Conservation (phyloP, 2,329 filamentous ascomycete species). For the Cordyceps javanica region DNA sequence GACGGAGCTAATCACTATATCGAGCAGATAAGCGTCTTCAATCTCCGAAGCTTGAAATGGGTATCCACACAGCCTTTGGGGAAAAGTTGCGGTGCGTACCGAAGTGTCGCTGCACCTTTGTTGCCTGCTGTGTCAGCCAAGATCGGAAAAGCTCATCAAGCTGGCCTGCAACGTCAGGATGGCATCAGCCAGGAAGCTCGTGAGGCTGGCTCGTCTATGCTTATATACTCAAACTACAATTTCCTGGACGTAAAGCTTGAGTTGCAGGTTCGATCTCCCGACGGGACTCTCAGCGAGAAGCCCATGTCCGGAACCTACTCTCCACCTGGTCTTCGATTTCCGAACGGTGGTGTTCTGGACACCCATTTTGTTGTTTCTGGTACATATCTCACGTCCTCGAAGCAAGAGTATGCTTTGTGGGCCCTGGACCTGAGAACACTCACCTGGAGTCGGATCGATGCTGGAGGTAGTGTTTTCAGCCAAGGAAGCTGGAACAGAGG, state of each 20-base stretch:
- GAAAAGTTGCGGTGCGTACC: constrained; percentile 91
- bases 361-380: constrained; percentile 96
- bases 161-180: constrained; percentile 35
- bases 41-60: constrained; percentile 91
- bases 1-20: constrained; percentile 99
- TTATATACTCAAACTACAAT: constrained; percentile 99
- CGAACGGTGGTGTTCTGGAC: constrained; percentile 91
- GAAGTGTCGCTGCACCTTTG: constrained; percentile 87
- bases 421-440: constrained; percentile 81
- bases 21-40: constrained; percentile 97
- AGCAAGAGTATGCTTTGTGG: constrained; percentile 97
- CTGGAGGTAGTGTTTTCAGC: constrained; percentile 87
- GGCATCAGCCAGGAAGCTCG: constrained; percentile 45
- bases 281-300: constrained; percentile 79
- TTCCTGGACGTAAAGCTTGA: constrained; percentile 96
- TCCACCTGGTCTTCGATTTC: constrained; percentile 87
- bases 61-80: constrained; percentile 81
- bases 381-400: constrained; percentile 94
- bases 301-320: constrained; percentile 83
- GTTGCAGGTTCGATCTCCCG: constrained; percentile 77
- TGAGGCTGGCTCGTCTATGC: constrained; percentile 65
- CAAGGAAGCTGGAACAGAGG: constrained; percentile 98
- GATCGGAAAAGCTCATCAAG: constrained; percentile 55
- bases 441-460: constrained; percentile 94
- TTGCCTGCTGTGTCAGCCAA: constrained; percentile 57